These are phyloP conservation scores for Dysphania ambrosioides DNA, from an alignment of 148 eudicot genomes.

Conservation along the genomic window DNA sequence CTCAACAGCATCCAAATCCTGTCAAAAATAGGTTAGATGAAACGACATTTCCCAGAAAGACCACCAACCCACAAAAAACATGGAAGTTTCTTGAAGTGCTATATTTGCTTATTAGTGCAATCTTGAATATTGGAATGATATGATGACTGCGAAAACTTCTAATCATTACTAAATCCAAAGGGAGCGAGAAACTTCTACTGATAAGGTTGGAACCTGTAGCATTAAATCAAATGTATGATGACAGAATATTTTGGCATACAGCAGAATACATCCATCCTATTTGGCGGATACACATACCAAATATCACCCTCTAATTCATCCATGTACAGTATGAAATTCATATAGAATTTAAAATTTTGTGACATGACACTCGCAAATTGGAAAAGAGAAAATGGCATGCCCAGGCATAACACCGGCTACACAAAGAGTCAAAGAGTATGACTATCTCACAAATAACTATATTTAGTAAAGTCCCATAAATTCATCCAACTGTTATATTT, in stretches of 20 bases:
- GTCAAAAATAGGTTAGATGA: background rate
- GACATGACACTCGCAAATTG: background rate
- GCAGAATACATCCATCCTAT: background rate
- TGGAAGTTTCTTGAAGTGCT: background rate
- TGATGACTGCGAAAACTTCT: background rate
- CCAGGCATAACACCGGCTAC: background rate
- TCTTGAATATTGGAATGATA: too few species aligned
- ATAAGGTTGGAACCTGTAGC: background rate
- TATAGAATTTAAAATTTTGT: background rate
- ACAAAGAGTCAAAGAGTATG: background rate
- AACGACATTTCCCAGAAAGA: background rate
- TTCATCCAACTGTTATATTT: background rate
- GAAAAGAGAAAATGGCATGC: background rate
- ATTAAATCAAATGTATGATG: background rate
- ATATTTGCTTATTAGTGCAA: background rate
- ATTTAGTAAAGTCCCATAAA: background rate
- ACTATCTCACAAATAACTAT: background rate
- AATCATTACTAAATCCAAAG: background rate
- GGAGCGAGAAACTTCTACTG: too few species aligned
- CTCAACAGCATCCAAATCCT: slow-evolving; percentile 99
- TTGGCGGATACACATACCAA: background rate
- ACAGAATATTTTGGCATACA: background rate
- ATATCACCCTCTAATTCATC: background rate
- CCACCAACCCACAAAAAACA: background rate
- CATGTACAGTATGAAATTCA: background rate